Percentiles rank a stretch among this genome's conserved stretches.
Evolutionary conservation across 306 rosid species (phyloP).

Genomic region (Dryas drummondii): DNA sequence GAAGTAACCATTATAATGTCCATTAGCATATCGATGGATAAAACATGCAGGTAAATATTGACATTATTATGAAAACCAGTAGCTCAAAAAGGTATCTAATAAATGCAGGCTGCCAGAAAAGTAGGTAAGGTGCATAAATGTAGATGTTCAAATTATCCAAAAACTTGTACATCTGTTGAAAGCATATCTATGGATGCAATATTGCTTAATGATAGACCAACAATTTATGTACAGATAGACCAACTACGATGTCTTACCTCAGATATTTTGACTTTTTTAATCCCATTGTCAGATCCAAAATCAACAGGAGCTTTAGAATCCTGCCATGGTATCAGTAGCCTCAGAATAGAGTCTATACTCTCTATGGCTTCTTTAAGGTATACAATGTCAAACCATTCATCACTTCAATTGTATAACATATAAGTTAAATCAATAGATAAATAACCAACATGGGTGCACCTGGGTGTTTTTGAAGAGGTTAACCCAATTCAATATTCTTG

Average conservation of each 20-base stretch:
- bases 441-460: conserved; percentile 41
- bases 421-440: neutral
- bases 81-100: neutral
- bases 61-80: neutral
- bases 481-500: conserved; percentile 74
- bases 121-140: conserved; percentile 6
- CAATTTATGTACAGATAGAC: neutral
- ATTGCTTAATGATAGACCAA: conserved; percentile 11
- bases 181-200: conserved; percentile 11
- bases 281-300: conserved; percentile 60
- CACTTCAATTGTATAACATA: neutral
- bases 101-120: conserved; percentile 4
- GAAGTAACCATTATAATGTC: conserved; percentile 7
- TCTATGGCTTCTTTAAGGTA: neutral
- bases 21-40: neutral
- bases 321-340: conserved; percentile 38
- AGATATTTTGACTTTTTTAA: conserved; percentile 57
- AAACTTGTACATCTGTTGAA: neutral
- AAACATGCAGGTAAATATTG: conserved; percentile 12
- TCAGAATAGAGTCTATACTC: neutral
- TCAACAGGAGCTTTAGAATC: conserved; percentile 50
- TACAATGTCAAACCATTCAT: neutral
- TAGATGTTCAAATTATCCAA: conserved; percentile 17
- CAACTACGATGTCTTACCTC: conserved; percentile 61
- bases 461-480: conserved; percentile 54